Evolutionary conservation across 2,329 filamentous ascomycete species (phyloP).

Genomic region (Ophiostoma himal-ulmi): DNA sequence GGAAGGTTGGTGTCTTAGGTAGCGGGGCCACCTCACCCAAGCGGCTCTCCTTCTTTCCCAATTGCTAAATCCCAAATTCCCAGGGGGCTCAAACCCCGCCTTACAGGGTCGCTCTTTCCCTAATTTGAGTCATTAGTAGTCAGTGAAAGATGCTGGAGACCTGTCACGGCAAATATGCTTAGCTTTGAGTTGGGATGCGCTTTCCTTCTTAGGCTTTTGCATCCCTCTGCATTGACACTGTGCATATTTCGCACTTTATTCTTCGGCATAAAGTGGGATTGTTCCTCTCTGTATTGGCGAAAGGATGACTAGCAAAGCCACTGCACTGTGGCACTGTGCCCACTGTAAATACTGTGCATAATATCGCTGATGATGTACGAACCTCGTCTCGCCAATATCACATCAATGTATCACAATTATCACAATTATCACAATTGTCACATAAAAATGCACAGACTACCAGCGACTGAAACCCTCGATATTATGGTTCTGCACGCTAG

Average conservation of each 20-base stretch:
- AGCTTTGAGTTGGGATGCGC: not conserved
- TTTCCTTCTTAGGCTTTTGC: not conserved
- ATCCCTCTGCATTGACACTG: not conserved
- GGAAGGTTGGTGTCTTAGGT: constrained; percentile 2
- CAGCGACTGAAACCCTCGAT: constrained; percentile 14
- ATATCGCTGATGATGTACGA: not conserved
- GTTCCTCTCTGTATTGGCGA: not conserved
- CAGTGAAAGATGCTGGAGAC: not conserved
- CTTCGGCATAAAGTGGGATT: constrained; percentile 1
- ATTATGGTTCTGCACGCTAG: constrained; percentile 10
- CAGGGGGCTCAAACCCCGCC: constrained; percentile 8
- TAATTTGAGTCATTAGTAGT: not conserved
- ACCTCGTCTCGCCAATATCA: not conserved
- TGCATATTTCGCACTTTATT: not conserved
- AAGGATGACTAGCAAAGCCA: not conserved
- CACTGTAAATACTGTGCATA: not conserved
- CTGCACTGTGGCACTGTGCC: not conserved
- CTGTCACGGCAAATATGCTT: not conserved
- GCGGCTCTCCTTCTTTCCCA: not conserved
- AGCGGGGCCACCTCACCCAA: constrained; percentile 5
- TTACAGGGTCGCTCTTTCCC: not conserved
- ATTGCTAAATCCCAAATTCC: not conserved
- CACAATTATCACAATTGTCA: not conserved
- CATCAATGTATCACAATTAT: too few relatives aligned
- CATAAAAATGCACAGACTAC: constrained; percentile 2